Evolutionary conservation across 2,329 filamentous ascomycete genomes (phyloP), one percentile per base, ranked within the genome.

Genomic region (Colletotrichum sp.): DNA sequence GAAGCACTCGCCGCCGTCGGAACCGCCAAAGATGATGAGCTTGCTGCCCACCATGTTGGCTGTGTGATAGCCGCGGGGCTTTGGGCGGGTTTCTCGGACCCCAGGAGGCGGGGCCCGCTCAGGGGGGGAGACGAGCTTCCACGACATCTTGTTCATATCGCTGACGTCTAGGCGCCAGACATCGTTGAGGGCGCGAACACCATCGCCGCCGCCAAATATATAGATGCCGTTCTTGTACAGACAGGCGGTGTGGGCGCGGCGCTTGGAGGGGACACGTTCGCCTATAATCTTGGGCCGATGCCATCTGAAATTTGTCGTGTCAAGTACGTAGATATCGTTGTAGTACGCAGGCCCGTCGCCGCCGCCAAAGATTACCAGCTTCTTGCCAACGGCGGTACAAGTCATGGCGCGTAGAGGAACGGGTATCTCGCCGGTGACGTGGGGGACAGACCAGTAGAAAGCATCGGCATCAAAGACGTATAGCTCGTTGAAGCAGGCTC

Each of bases 21-120:
- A 93, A 39, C 93, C 93, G 52, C 93, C 93, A 81, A 91, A 94
- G 79, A 94, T 92, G 82, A 94, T 94, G 76, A 94, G 89, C 84
- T 94, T 94, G 83, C 89, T 90, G 77, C 92, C 92, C 58, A 94
- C 92, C 89, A 94, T 94, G 81, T 94, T 94, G 77, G 93, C 92
- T 6, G 93, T 94, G 82, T 94, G 93, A 81, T 94, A 94, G 67
- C 93, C 93, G 65, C 93, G 86, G 25, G 93, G 91, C 80, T 92
- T 93, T 25, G 93, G 93, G 62, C 88, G 87, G 64, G 82, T 80
- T 73, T 88, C 88, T 71, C 78, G 80, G 32, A 66, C 70, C 36
- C 77, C 69, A 48, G 64, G 71, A 62, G 75, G 52, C 13, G 77
- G 75, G 43, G 77, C 77, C 78, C 83, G 83, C 22, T 86, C 86